These are phyloP conservation scores for Huntiella moniliformis DNA, from an alignment of 2,329 filamentous ascomycete genomes.

Conservation along the genomic window DNA sequence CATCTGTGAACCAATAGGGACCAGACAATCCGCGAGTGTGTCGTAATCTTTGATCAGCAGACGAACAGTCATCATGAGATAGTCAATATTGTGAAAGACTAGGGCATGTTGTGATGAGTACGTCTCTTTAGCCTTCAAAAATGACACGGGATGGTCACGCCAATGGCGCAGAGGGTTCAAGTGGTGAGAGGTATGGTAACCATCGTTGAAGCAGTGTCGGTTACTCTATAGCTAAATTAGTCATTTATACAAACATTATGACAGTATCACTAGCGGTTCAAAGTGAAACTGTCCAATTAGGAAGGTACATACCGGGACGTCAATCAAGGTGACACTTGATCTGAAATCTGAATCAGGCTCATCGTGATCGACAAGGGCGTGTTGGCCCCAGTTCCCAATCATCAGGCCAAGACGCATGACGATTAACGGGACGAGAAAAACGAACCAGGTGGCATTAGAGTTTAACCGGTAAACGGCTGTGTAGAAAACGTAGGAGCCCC, in stretches of 20 bases:
- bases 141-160: constrained; percentile 60
- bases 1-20: constrained; percentile 57
- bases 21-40: constrained; percentile 47
- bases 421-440: constrained; percentile 46
- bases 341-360: constrained; percentile 62
- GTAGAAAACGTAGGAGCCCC: constrained; percentile 34
- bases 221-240: constrained; percentile 39
- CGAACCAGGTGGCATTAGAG: constrained; percentile 39
- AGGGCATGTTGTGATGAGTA: constrained; percentile 51
- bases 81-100: constrained; percentile 68
- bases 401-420: constrained; percentile 54
- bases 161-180: constrained; percentile 63
- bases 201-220: constrained; percentile 66
- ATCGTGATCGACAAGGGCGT: constrained; percentile 58
- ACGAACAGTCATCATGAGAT: constrained; percentile 53
- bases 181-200: constrained; percentile 67
- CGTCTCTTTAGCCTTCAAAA: constrained; percentile 47
- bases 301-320: constrained; percentile 46
- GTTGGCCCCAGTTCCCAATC: constrained; percentile 73
- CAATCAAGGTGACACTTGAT: constrained; percentile 62
- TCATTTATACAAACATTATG: neutral
- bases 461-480: constrained; percentile 32
- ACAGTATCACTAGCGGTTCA: neutral
- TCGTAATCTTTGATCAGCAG: constrained; percentile 54
- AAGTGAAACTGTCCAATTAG: neutral